Base-by-base conservation (phyloP, 495 filamentous ascomycete genomes). In the Polyplosphaeria fusca region DNA sequence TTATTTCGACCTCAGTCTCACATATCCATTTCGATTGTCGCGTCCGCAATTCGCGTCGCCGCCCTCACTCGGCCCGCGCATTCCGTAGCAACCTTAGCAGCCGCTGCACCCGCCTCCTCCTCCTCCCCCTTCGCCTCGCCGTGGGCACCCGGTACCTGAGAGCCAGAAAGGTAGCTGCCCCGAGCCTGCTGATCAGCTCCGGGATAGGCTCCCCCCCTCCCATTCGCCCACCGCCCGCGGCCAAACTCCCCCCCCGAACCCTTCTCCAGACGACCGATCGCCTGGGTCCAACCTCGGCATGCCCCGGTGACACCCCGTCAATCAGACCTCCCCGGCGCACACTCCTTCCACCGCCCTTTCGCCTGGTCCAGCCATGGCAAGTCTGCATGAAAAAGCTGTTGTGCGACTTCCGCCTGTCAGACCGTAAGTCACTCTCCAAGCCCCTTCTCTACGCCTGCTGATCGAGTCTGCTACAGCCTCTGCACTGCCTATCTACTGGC, bases 401-500 rank as follows among this genome's bases (percentile, higher is more conserved):
- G 20, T 25, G 3, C 47, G 19, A 11, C 14, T 48, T 14, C 25
- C 25, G 22, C 43, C 51, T 25, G 46, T 32, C 3, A 52, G 26
- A 49, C 61, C 61, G 61, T 59, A 26, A 60, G 60, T 63, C 23
- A n/a, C 26, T 43, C 40, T 19, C n/a, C 25, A 25, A 18, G 19
- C 7, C 16, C 24, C 45, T 42, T 26, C 24, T 32, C 3, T n/a
- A 42, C 4, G 9, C 3, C 14, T 2, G 27, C 24, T 35, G 14
- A 5, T 19, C 22, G 24, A 22, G 19, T n/a, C 24, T 32, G 14
- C 27, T 57, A 16, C 60, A 89, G 88, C 18, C 75, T 89, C 52
- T 67, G 88, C 43, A 82, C 82, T 48, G 89, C 88, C 44, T 94
- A 89, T 69, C 71, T 81, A 7, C 69, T 94, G 52, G 88, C 86